Percentiles rank a stretch among this genome's conserved stretches.
phyloP scores from a whole-genome alignment of 768 basidiomycete genomes.

The Suillus placidus region DNA sequence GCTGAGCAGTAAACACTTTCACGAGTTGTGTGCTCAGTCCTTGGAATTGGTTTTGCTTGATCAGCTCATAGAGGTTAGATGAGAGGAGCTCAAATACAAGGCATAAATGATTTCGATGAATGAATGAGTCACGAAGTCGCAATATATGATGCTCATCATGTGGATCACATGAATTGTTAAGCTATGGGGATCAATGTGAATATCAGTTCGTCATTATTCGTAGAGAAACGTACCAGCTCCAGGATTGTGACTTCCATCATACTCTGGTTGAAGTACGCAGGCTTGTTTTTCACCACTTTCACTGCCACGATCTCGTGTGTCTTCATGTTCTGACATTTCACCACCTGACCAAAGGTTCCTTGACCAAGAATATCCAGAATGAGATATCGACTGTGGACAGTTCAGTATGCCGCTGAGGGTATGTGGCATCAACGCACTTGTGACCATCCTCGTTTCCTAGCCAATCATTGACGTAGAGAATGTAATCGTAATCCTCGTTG shows the following conservation, averaged over 20 bases:
- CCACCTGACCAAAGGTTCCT: slow-evolving; percentile 98
- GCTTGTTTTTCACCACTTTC: slow-evolving; percentile 99
- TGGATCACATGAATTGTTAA: slow-evolving; percentile 93
- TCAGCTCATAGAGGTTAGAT: slow-evolving; percentile 97
- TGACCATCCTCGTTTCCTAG: slow-evolving; percentile 92
- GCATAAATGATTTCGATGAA: slow-evolving; percentile 94
- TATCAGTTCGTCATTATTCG: background rate
- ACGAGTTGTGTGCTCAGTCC: slow-evolving; percentile 96
- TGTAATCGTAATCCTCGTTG: slow-evolving; percentile 99
- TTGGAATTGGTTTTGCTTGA: slow-evolving; percentile 99
- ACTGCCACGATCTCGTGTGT: slow-evolving; percentile 98
- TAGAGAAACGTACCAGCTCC: slow-evolving; percentile 74
- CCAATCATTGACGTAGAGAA: slow-evolving; percentile 98
- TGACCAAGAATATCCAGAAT: slow-evolving; percentile 98
- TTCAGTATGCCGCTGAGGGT: slow-evolving; percentile 14
- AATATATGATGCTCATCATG: slow-evolving; percentile 96
- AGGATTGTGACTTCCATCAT: slow-evolving; percentile 99
- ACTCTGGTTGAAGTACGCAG: slow-evolving; percentile 98
- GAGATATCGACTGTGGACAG: slow-evolving; percentile 67
- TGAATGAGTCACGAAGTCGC: slow-evolving; percentile 93
- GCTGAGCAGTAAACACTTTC: slow-evolving; percentile 96
- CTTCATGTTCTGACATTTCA: slow-evolving; percentile 99
- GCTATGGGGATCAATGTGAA: slow-evolving; percentile 45
- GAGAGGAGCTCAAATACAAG: slow-evolving; percentile 97
- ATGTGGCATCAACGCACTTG: slow-evolving; percentile 62